Evolutionary conservation across 177 flowering plant genomes (phyloP).

Genomic region (Vitis hybrid): DNA sequence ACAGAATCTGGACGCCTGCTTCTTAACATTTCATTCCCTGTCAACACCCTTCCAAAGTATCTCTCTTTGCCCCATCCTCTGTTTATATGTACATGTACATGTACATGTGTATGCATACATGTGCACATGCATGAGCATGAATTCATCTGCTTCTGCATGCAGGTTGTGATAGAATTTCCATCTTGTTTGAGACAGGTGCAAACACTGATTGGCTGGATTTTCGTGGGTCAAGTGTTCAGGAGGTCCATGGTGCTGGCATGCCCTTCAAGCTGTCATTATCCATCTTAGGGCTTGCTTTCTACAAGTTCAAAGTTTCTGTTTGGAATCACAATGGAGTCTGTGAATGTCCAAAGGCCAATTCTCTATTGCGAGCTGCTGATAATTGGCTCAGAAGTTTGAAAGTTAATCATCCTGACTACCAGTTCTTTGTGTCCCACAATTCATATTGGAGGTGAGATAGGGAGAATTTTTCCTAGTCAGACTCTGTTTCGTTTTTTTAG

Average conservation of each 20-base stretch:
- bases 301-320: conserved; percentile 67
- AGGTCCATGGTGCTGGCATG: conserved; percentile 23
- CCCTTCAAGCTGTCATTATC: conserved; percentile 55
- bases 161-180: not conserved
- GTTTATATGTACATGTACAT: not conserved
- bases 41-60: conserved; percentile 60
- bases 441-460: conserved; percentile 26
- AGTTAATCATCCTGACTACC: conserved; percentile 79
- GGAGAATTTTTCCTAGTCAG: not conserved
- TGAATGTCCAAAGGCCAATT: conserved; percentile 52
- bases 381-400: conserved; percentile 66
- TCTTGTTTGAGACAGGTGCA: conserved; percentile 36
- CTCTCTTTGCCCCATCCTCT: conserved; percentile 1
- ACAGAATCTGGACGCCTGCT: conserved; percentile 87
- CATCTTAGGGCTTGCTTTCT: conserved; percentile 75
- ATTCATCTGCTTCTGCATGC: not conserved
- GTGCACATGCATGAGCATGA: not conserved
- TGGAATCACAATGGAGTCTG: conserved; percentile 54
- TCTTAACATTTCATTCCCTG: conserved; percentile 83
- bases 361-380: conserved; percentile 66
- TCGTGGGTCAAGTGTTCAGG: conserved; percentile 27
- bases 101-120: too few relatives aligned
- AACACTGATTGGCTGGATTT: conserved; percentile 25
- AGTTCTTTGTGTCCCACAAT: conserved; percentile 60
- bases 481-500: not conserved